Evolutionary conservation across 306 rosid species (phyloP).

Genomic region (Medicago arabica): DNA sequence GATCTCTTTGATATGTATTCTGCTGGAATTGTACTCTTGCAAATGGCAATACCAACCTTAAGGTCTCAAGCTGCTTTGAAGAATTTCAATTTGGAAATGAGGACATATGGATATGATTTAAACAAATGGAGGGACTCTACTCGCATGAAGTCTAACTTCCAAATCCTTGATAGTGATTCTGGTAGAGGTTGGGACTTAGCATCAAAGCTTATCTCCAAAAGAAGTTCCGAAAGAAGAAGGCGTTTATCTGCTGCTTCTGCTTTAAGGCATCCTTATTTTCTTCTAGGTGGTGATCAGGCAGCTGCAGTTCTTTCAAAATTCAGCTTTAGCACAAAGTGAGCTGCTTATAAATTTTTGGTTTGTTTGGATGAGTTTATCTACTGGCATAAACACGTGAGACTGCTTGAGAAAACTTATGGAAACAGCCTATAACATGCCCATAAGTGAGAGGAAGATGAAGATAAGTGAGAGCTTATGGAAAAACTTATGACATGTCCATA

Average conservation of each 20-base stretch:
- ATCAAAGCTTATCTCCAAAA: slow-evolving; percentile 74
- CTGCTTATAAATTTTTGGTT: slow-evolving; percentile 19
- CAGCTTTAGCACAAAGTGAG: slow-evolving; percentile 63
- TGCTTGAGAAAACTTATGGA: not conserved
- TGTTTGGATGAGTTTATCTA: not conserved
- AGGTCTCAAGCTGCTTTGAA: slow-evolving; percentile 79
- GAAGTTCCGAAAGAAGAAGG: slow-evolving; percentile 51
- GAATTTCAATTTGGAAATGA: slow-evolving; percentile 84
- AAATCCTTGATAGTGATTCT: slow-evolving; percentile 74
- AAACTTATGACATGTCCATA: not conserved
- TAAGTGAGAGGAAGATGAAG: too few relatives aligned
- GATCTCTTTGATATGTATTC: too few relatives aligned
- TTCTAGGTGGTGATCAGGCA: slow-evolving; percentile 90
- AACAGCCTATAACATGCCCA: not conserved
- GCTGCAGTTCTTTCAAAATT: slow-evolving; percentile 86
- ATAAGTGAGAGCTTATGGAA: not conserved
- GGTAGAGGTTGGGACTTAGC: slow-evolving; percentile 95
- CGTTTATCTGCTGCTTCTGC: slow-evolving; percentile 86
- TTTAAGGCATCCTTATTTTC: slow-evolving; percentile 87
- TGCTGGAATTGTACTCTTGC: slow-evolving; percentile 81
- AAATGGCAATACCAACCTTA: slow-evolving; percentile 88
- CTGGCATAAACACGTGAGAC: not conserved
- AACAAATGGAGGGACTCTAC: slow-evolving; percentile 76
- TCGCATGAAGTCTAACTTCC: slow-evolving; percentile 61
- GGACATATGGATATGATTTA: slow-evolving; percentile 68